phyloP scores from a whole-genome alignment of 2,329 filamentous ascomycete genomes.

The Fusarium sp. region DNA sequence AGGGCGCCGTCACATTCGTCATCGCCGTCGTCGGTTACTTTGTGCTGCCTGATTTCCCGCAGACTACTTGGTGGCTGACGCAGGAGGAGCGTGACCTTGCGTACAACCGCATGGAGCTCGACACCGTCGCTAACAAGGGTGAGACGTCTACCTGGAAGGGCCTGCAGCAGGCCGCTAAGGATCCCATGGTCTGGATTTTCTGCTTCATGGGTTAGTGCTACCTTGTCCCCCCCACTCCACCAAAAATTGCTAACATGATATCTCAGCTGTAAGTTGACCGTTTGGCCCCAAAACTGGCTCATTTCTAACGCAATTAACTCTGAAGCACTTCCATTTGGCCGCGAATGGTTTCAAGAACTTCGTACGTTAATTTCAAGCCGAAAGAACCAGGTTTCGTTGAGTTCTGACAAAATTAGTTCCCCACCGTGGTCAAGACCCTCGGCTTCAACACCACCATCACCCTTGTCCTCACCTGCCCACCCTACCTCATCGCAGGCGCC shows the following conservation, averaged over 20 bases:
- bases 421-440: constrained; percentile 46
- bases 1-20: constrained; percentile 60
- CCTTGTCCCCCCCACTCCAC: neutral
- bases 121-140: constrained; percentile 57
- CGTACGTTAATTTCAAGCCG: neutral
- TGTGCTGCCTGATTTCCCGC: constrained; percentile 52
- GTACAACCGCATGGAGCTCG: constrained; percentile 55
- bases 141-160: constrained; percentile 56
- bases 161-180: constrained; percentile 56
- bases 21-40: constrained; percentile 45
- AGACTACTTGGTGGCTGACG: constrained; percentile 56
- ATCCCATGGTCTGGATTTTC: constrained; percentile 62
- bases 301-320: neutral
- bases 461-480: constrained; percentile 52
- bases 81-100: constrained; percentile 59
- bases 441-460: constrained; percentile 45
- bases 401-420: constrained; percentile 30
- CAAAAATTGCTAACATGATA: neutral
- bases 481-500: constrained; percentile 55
- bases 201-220: constrained; percentile 54
- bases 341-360: constrained; percentile 59
- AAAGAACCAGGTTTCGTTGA: neutral
- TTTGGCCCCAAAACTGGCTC: neutral
- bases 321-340: constrained; percentile 58
- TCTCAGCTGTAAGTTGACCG: constrained; percentile 31